A percentile compares a stretch with the other conserved stretches of the same genome.
Conservation (phyloP, 2,329 filamentous ascomycete species). For the Aureobasidium melanogenum region DNA sequence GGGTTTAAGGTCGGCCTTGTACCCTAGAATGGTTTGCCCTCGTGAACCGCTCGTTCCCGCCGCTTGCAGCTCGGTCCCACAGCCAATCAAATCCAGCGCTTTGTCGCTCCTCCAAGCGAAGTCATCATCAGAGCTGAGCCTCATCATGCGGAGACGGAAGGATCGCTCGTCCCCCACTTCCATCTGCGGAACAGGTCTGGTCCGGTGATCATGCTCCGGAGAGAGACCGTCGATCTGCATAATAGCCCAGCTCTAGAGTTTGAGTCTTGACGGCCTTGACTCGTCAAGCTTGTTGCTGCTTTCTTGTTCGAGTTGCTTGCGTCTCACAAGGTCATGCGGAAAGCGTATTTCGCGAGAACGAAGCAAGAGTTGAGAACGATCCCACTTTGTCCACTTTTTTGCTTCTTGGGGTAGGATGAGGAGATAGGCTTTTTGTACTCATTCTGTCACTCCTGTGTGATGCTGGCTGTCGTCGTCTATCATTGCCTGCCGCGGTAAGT, state of each 20-base stretch:
- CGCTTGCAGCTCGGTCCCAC: not conserved
- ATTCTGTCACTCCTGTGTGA: not conserved
- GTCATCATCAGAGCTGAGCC: not conserved
- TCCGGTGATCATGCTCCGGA: not conserved
- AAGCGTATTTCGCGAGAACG: not conserved
- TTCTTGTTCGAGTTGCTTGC: not conserved
- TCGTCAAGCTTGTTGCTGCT: not conserved
- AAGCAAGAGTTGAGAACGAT: too few species aligned
- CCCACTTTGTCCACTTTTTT: not conserved
- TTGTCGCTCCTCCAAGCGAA: not conserved
- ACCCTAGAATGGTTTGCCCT: not conserved
- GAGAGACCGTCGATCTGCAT: not conserved
- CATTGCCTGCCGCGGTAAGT: not conserved
- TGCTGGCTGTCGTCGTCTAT: not conserved
- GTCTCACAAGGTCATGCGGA: not conserved
- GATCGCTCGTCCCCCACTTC: not conserved
- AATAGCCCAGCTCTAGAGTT: not conserved
- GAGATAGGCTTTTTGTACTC: not conserved
- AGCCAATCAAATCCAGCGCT: not conserved
- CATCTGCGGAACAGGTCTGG: not conserved
- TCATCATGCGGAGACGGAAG: not conserved
- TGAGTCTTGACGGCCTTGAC: not conserved
- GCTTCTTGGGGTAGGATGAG: not conserved
- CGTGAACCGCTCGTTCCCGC: not conserved
- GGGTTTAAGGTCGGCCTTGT: not conserved